Evolutionary conservation across 257 asterid genomes (phyloP).

Genomic region (Solanum neorickii): DNA sequence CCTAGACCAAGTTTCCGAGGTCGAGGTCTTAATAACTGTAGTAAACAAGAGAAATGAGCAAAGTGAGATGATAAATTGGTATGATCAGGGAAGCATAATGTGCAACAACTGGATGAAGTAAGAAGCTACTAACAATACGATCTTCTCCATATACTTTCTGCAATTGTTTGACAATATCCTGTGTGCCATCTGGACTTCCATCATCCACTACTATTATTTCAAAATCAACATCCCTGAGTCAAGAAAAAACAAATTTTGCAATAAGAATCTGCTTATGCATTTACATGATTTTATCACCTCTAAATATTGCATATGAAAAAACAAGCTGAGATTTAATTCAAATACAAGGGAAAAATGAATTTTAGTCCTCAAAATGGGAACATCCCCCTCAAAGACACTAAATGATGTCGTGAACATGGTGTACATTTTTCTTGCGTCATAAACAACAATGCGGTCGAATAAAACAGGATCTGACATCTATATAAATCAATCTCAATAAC

Average conservation of each 20-base stretch:
- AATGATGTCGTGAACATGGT: not conserved
- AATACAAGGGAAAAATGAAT: not conserved
- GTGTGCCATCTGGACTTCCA: conserved; percentile 99
- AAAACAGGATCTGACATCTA: not conserved
- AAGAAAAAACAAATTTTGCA: not conserved
- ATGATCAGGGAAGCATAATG: not conserved
- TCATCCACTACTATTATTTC: conserved; percentile 95
- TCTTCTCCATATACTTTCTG: conserved; percentile 85
- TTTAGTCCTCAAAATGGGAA: not conserved
- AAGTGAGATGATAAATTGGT: not conserved
- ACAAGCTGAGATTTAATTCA: not conserved
- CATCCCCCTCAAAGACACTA: not conserved
- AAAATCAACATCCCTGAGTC: conserved; percentile 64
- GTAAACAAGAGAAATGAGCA: not conserved
- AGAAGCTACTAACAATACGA: conserved; percentile 49
- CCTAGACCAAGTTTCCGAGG: conserved; percentile 91
- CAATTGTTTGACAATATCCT: conserved; percentile 80
- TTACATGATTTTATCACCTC: not conserved
- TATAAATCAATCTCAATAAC: not conserved
- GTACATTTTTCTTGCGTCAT: not conserved
- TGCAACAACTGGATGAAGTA: not conserved
- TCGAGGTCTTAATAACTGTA: conserved; percentile 88
- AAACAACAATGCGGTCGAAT: not conserved
- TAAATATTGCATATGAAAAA: not conserved
- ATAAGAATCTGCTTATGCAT: not conserved